phyloP scores from a whole-genome alignment of 129 eudicot species.

The Arctium lappa region DNA sequence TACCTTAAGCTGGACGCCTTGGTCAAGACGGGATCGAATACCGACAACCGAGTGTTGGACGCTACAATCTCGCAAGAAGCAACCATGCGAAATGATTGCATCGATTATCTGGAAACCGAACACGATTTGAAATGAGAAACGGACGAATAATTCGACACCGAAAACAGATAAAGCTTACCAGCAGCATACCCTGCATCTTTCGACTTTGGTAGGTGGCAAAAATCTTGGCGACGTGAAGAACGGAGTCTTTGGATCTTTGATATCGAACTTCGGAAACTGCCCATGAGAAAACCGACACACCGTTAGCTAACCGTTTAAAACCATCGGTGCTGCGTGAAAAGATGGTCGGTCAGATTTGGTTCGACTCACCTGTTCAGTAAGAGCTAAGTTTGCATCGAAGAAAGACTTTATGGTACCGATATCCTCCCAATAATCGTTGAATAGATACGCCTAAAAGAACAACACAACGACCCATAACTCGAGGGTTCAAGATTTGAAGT shows the following conservation, averaged over 20 bases:
- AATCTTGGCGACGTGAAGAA: constrained; percentile 83
- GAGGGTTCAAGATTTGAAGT: not conserved
- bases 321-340: not conserved
- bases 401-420: constrained; percentile 84
- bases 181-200: constrained; percentile 68
- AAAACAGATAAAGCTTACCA: constrained; percentile 8
- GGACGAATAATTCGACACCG: not conserved
- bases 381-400: constrained; percentile 89
- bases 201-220: constrained; percentile 83
- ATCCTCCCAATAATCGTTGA: constrained; percentile 93
- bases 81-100: constrained; percentile 88
- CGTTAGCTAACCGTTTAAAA: not conserved
- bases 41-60: constrained; percentile 81
- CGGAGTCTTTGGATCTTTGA: constrained; percentile 80
- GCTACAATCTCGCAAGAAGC: constrained; percentile 78
- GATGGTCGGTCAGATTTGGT: not conserved
- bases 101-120: constrained; percentile 53
- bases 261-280: constrained; percentile 77
- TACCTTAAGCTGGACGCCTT: constrained; percentile 70
- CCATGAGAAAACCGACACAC: constrained; percentile 1
- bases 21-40: constrained; percentile 72
- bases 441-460: constrained; percentile 62
- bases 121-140: not conserved
- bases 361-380: constrained; percentile 69
- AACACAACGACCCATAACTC: not conserved